Evolutionary conservation across 176 grass and related monocot species (phyloP).

Genomic region (Thalia dealbata): DNA sequence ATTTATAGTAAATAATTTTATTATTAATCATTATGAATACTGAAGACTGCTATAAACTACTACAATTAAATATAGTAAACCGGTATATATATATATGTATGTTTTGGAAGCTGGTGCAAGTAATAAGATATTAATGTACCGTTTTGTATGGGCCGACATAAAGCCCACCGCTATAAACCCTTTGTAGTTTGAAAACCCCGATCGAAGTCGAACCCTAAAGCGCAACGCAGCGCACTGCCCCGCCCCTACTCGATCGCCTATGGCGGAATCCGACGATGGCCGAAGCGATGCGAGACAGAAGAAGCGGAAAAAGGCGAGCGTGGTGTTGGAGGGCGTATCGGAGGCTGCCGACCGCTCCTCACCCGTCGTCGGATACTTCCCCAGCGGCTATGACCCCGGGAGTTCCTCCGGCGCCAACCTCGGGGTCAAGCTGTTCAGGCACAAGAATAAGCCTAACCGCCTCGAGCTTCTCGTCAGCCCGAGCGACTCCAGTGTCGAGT

Average conservation of each 20-base stretch:
- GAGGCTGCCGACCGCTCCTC: slow-evolving; percentile 21
- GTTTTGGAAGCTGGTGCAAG: too few species aligned
- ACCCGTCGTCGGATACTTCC: slow-evolving; percentile 72
- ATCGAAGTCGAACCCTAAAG: background rate
- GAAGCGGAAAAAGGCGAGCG: slow-evolving; percentile 28
- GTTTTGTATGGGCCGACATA: too few species aligned
- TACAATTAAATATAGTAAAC: too few species aligned
- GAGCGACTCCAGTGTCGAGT: slow-evolving; percentile 33
- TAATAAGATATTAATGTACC: too few species aligned
- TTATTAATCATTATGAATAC: too few species aligned
- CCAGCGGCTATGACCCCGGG: slow-evolving; percentile 59
- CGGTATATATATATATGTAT: too few species aligned
- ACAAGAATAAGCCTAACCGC: slow-evolving; percentile 29
- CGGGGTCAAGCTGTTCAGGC: slow-evolving; percentile 29
- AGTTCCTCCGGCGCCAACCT: background rate
- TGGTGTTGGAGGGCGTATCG: slow-evolving; percentile 20
- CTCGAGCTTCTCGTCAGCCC: slow-evolving; percentile 57
- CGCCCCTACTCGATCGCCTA: slow-evolving; percentile 9
- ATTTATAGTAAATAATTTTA: too few species aligned
- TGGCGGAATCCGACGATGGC: slow-evolving; percentile 27
- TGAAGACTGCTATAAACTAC: too few species aligned
- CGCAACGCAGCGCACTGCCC: background rate
- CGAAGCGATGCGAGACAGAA: background rate
- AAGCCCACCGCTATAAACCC: background rate
- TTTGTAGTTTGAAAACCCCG: background rate